Conservation (phyloP, 257 asterid species). For the Agastache rugosa region DNA sequence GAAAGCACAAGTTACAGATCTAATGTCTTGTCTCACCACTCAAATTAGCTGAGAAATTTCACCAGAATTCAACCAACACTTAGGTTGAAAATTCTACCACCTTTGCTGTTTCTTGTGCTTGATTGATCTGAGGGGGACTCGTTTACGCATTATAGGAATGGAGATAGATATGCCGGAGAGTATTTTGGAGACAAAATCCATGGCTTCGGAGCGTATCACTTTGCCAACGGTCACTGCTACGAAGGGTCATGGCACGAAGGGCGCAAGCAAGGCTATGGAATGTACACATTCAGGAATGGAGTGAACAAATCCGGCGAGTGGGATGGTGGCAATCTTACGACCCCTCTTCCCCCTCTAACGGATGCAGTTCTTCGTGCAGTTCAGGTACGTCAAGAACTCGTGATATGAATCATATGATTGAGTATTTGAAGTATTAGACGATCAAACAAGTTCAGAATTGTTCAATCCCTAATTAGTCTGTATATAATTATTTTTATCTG, state of each 20-base stretch:
- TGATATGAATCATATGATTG: not conserved
- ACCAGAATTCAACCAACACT: constrained; percentile 13
- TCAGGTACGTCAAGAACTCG: constrained; percentile 48
- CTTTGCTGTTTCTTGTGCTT: not conserved
- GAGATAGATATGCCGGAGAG: constrained; percentile 85
- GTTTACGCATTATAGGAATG: constrained; percentile 56
- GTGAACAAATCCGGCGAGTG: constrained; percentile 76
- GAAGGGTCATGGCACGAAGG: constrained; percentile 99
- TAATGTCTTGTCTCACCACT: constrained; percentile 34
- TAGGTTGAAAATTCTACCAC: not conserved
- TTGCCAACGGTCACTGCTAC: constrained; percentile 82
- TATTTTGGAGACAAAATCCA: constrained; percentile 85
- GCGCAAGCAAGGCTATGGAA: constrained; percentile 83
- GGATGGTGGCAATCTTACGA: constrained; percentile 68
- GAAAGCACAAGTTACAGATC: constrained; percentile 14
- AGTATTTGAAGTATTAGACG: not conserved
- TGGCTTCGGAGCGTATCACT: constrained; percentile 87
- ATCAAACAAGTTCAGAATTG: no score
- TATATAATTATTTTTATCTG: not conserved
- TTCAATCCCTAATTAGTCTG: no score
- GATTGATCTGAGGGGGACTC: constrained; percentile 21
- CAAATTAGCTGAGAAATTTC: constrained; percentile 31
- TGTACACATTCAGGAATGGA: constrained; percentile 72
- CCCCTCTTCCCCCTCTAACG: constrained; percentile 43
- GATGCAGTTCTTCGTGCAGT: constrained; percentile 69